Evolutionary conservation across 331 rosid species (phyloP).

Genomic region (Dryas integrifolia): DNA sequence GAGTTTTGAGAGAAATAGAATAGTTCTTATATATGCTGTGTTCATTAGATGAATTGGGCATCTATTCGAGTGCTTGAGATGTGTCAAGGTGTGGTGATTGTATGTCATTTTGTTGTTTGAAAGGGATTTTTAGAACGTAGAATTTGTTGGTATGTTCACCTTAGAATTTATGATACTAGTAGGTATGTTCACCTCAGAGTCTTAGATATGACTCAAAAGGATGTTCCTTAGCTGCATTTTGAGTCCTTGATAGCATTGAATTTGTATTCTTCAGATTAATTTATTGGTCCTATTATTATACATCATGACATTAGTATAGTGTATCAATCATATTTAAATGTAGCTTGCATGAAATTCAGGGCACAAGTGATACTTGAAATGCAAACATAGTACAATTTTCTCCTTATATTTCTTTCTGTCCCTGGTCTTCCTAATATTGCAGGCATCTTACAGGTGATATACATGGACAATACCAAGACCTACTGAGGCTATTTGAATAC

Average conservation of each 20-base stretch:
- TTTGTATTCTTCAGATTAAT: not conserved
- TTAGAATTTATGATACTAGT: no score
- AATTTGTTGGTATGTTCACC: no score
- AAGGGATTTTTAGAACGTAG: not conserved
- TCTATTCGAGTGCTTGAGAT: not conserved
- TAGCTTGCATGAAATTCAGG: not conserved
- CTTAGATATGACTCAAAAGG: not conserved
- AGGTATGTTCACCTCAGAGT: no score
- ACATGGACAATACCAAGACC: constrained; percentile 91
- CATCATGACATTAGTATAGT: not conserved
- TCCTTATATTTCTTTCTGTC: constrained; percentile 7
- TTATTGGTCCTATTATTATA: not conserved
- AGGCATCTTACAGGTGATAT: constrained; percentile 73
- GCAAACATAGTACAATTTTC: constrained; percentile 7
- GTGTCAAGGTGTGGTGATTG: not conserved
- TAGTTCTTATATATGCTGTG: not conserved
- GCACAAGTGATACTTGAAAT: constrained; percentile 1
- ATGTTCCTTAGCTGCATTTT: constrained; percentile 1
- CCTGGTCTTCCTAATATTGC: constrained; percentile 32
- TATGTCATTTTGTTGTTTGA: not conserved
- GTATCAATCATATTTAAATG: not conserved
- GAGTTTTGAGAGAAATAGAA: not conserved
- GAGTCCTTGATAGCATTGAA: not conserved
- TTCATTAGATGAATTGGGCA: not conserved
- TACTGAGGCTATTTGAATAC: constrained; percentile 72